Evolutionary conservation across 768 basidiomycete genomes (phyloP), one percentile per base, ranked within the genome.

Genomic region (Gautieria morchelliformis): DNA sequence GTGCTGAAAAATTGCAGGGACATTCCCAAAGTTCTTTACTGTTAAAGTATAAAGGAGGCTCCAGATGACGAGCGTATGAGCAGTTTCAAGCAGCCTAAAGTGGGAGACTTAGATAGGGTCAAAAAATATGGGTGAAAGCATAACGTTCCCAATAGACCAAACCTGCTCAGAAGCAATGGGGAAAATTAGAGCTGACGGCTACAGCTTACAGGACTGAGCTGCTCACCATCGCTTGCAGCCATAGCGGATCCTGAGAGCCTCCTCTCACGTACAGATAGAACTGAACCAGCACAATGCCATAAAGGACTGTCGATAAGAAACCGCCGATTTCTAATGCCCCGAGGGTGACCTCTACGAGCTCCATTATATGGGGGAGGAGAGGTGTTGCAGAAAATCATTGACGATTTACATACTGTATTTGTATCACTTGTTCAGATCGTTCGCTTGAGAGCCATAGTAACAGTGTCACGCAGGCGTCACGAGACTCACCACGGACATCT

Each of bases 61-160:
- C 53, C 53, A 54, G 15, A 44, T 40, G n/a, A 54, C 20, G 11
- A 37, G 19, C 12, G 53, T 54, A 44, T 54, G 53, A 41, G 39
- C 39, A 19, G 53, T 54, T 12, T 54, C 53, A 19, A 44, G 19
- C 12, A 54, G 10, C 33, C 53, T 54, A 22, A 40, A 19, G 22
- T 54, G 12, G 17, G 24, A 41, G 39, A 22, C n/a, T 10, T 22
- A n/a, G 14, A 17, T 14, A 41, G n/a, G 40, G n/a, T 41, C 12
- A 4, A 4, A 11, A 4, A 54, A 5, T 22, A 5, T 5, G 6
- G 42, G 20, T 14, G 24, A n/a, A 54, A 22, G n/a, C 9, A 3
- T 8, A 12, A 33, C 22, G 12, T 20, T 22, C 53, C 39, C 15
- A 41, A 30, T 39, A 41, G 30, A 54, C 40, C 40, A 41, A 14